phyloP scores from a whole-genome alignment of 305 asterid genomes.

The Solanum chacoense region DNA sequence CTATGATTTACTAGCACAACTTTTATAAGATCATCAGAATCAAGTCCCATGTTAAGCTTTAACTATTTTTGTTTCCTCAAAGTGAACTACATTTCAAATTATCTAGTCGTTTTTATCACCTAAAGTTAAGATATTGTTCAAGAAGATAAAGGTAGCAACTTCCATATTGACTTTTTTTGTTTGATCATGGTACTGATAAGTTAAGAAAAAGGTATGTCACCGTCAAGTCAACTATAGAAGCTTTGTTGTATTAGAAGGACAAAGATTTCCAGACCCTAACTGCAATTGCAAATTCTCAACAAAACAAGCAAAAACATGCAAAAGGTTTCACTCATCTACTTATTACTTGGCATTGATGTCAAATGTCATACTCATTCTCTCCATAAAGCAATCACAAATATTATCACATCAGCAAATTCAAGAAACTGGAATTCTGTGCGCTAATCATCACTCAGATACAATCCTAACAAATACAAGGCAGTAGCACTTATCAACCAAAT shows the following conservation, averaged over 20 bases:
- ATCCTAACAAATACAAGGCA: background rate
- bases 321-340: background rate
- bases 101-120: background rate
- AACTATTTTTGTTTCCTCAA: background rate
- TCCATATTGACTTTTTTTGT: too few relatives aligned
- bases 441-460: background rate
- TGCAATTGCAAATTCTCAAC: background rate
- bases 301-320: background rate
- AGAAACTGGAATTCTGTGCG: background rate
- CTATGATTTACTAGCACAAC: background rate
- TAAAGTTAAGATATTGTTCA: background rate
- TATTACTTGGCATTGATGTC: background rate
- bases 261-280: background rate
- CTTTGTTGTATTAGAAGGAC: background rate
- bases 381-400: background rate
- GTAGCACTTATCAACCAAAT: background rate
- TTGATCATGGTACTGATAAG: background rate
- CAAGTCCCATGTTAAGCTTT: background rate
- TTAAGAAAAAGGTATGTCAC: background rate
- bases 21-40: background rate
- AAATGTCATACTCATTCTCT: background rate
- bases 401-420: background rate
- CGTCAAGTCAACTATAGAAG: background rate
- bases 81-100: background rate
- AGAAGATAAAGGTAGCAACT: background rate